Evolutionary conservation across 768 basidiomycete genomes (phyloP).

Genomic region (Phlegmacium glaucopus): DNA sequence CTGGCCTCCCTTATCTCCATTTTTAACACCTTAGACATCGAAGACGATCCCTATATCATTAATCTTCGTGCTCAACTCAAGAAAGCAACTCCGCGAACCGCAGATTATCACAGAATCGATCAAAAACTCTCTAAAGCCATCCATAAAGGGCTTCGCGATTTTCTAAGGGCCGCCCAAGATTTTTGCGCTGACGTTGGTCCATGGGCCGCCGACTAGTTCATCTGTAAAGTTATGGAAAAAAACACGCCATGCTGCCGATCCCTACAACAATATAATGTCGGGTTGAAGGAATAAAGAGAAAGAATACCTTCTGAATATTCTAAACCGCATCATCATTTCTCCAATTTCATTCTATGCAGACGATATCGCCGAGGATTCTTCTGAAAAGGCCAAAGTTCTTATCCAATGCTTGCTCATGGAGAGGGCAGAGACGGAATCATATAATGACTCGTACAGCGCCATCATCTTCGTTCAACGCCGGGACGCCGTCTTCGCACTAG

Average conservation of each 20-base stretch:
- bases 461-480: conserved; percentile 79
- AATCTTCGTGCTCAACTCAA: conserved; percentile 44
- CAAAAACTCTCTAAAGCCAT: conserved; percentile 64
- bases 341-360: conserved; percentile 48
- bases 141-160: conserved; percentile 62
- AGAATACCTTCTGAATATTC: conserved; percentile 48
- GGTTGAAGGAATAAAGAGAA: conserved; percentile 60
- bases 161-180: conserved; percentile 49
- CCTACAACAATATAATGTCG: conserved; percentile 46
- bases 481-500: conserved; percentile 67
- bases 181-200: conserved; percentile 62
- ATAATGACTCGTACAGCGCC: conserved; percentile 59
- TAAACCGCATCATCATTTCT: conserved; percentile 40
- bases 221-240: conserved; percentile 55
- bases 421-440: conserved; percentile 47
- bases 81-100: conserved; percentile 29
- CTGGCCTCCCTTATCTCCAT: conserved; percentile 43
- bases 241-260: conserved; percentile 43
- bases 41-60: conserved; percentile 63
- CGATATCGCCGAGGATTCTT: conserved; percentile 48
- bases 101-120: conserved; percentile 52
- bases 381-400: conserved; percentile 57
- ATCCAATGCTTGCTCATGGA: conserved; percentile 52
- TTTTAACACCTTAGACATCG: conserved; percentile 48
- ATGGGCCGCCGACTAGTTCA: conserved; percentile 81